These are phyloP conservation scores for Metschnikowia kofuensis DNA, from an alignment of 805 yeast species.

Conservation along the genomic window DNA sequence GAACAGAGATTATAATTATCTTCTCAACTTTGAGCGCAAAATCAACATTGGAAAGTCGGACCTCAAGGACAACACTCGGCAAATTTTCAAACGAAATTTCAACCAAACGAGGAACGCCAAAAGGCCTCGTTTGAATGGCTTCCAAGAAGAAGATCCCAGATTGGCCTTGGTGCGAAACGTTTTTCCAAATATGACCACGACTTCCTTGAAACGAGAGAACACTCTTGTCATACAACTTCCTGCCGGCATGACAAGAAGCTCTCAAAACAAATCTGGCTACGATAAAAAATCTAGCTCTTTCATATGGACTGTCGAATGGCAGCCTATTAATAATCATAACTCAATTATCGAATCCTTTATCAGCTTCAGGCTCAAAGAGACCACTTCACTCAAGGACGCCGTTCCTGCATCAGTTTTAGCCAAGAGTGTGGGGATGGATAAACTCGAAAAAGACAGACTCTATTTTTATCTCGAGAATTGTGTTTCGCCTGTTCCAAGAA, in stretches of 20 bases:
- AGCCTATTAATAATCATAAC: slow-evolving; percentile 35
- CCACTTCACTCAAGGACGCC: slow-evolving; percentile 29
- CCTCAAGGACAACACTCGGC: slow-evolving; percentile 38
- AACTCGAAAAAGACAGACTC: slow-evolving; percentile 25
- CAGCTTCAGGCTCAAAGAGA: slow-evolving; percentile 45
- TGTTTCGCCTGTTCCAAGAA: slow-evolving; percentile 14
- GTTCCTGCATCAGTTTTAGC: slow-evolving; percentile 39
- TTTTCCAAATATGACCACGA: slow-evolving; percentile 27
- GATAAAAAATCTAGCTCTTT: slow-evolving; percentile 59
- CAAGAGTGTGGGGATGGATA: slow-evolving; percentile 12
- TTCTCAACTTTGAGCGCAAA: slow-evolving; percentile 56
- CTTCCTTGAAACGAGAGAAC: slow-evolving; percentile 52
- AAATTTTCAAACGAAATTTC: slow-evolving; percentile 34
- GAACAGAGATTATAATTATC: slow-evolving; percentile 81
- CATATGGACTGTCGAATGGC: slow-evolving; percentile 82
- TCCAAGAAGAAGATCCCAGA: slow-evolving; percentile 22
- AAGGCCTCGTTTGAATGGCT: slow-evolving; percentile 9
- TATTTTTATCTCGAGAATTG: slow-evolving; percentile 35
- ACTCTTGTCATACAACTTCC: slow-evolving; percentile 65
- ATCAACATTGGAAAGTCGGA: slow-evolving; percentile 60
- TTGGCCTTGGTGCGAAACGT: slow-evolving; percentile 19
- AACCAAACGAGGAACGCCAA: slow-evolving; percentile 13
- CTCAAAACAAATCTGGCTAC: slow-evolving; percentile 63
- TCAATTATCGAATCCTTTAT: slow-evolving; percentile 31
- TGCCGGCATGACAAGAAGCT: slow-evolving; percentile 68